Base-by-base conservation (phyloP, 192 early-diverging fungal species). In the Backusella circina region DNA sequence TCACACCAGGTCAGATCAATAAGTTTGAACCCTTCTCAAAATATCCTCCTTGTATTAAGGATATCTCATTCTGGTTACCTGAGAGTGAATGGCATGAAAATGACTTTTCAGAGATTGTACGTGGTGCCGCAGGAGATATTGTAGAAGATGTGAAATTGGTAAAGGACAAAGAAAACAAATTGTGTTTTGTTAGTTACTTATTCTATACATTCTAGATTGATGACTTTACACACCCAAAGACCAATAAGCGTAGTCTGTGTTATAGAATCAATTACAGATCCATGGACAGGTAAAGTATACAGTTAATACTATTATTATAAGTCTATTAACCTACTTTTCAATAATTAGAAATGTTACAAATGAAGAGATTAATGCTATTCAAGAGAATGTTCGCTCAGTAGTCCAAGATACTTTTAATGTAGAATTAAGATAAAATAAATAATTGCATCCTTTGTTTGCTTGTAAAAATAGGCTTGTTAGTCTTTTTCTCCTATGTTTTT, bases 251-350 rank as follows among this genome's bases (percentile, higher is more conserved):
- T 32, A 96, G 95, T 73, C 84, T 89, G 30, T 99, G 96, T 80
- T 99, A 94, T 84, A 88, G 96, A 57, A 97, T 99, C 77, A 93
- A 91, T 79, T 99, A 98, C 76, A 83, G 96, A 65, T 96, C 96
- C 5, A 99, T 99, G 97, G 97, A 99, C 80, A 90, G 91, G 91
- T 90, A 84, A 57, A 69, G 12, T 23, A n/a, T 30, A 57, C 57
- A 65, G n/a, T 68, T 71, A n/a, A n/a, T n/a, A n/a, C 6, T 73
- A 28, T 26, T 5, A 7, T n/a, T 30, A n/a, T n/a, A n/a, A n/a
- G n/a, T n/a, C n/a, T n/a, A n/a, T n/a, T n/a, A n/a, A n/a, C n/a
- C n/a, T n/a, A n/a, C n/a, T 15, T 28, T 28, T 1, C 23, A 18
- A n/a, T 39, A 10, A 21, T 31, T 47, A 91, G 94, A 75, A 99